These are phyloP conservation scores for Astrothelium subdiscretum DNA, from an alignment of 495 filamentous ascomycete species.

Conservation along the genomic window DNA sequence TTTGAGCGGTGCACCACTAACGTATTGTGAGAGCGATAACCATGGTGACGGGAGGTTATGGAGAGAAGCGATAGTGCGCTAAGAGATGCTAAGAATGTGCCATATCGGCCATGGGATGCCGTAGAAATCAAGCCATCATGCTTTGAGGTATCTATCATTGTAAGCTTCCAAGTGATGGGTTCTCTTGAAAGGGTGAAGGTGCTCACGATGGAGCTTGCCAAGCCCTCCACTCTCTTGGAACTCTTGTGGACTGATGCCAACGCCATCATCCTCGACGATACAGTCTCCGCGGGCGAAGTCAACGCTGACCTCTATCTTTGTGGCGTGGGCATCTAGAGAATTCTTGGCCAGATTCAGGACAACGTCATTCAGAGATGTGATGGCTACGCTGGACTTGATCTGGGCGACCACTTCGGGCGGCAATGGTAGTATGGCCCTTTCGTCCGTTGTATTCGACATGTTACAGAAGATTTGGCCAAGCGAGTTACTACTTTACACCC, in stretches of 20 bases:
- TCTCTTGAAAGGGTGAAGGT: not conserved
- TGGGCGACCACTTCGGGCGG: conserved; percentile 69
- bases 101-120: conserved; percentile 51
- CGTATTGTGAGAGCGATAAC: conserved; percentile 53
- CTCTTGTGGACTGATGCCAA: conserved; percentile 61
- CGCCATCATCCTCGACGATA: conserved; percentile 77
- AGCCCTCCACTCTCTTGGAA: conserved; percentile 62
- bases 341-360: conserved; percentile 72
- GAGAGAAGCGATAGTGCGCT: conserved; percentile 65
- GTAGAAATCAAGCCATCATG: conserved; percentile 29
- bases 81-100: conserved; percentile 67
- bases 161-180: conserved; percentile 15
- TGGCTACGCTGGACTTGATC: conserved; percentile 71
- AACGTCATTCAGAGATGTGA: conserved; percentile 64
- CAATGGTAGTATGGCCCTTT: conserved; percentile 49
- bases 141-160: conserved; percentile 59
- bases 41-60: conserved; percentile 62
- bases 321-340: conserved; percentile 69
- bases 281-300: conserved; percentile 71
- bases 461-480: not conserved
- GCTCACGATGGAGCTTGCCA: conserved; percentile 61
- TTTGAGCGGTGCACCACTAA: conserved; percentile 61
- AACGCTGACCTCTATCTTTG: conserved; percentile 56
- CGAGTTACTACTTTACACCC: not conserved
- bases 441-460: not conserved